Base-by-base conservation (phyloP, 306 rosid species). In the Fragaria ananassa region DNA sequence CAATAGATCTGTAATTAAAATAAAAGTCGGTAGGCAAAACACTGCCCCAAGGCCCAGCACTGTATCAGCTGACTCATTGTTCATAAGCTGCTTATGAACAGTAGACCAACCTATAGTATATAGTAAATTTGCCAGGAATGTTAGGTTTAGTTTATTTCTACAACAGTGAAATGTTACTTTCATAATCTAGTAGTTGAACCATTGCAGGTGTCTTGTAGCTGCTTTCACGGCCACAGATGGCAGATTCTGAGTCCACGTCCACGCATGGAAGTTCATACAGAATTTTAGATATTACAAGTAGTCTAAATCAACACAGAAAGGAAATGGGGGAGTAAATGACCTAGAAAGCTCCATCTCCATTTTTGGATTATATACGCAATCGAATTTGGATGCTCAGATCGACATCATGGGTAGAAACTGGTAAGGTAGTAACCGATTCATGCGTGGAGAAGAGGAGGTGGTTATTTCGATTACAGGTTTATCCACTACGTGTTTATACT, bases 311-410 rank as follows among this genome's bases (percentile, higher is more conserved):
- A 19, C 41, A 58, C n/a, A 63, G 25, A 25, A 12, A 23, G 54
- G 64, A 49, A 61, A 10, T 25, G 44, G 25, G 25, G 65, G 66
- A 71, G 72, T 72, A 71, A 78, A 39, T 18, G n/a, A 8, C 56
- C 57, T 19, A 0, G 25, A 23, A 25, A 44, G 7, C n/a, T 3
- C n/a, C 42, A 31, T 6, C 46, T 41, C 23, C 57, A 25, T 23
- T 13, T 8, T 70, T 13, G 10, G 10, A 3, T 61, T 61, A 61
- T 60, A 27, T 27, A 60, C 37, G 71, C 46, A 2, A 29, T 71
- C 44, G 25, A 19, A 35, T 71, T 18, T 53, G 47, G 34, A 51
- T 58, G 56, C 54, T 27, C 34, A 2, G 6, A 29, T 70, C 44
- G 27, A 70, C 29, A 17, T 25, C 10, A 47, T 70, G 41, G 34